Base-by-base conservation (phyloP, 495 filamentous ascomycete species). In the Penicillium malachiteum region DNA sequence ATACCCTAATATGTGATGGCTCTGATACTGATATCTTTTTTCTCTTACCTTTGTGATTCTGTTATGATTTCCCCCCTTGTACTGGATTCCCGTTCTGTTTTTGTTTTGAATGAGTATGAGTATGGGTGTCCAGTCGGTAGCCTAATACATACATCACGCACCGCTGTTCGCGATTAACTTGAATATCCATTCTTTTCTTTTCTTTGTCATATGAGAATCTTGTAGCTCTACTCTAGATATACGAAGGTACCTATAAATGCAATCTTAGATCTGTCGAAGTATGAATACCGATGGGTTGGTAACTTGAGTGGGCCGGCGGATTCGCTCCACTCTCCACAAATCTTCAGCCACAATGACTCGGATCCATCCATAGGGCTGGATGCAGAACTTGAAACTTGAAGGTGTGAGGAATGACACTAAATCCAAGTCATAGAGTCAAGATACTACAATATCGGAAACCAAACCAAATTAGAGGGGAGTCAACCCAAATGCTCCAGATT, bases 21-120 rank as follows among this genome's bases (percentile, higher is more conserved):
- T 47, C 59, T 33, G 47, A 48, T 50, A 10, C 53, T 52, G 21
- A 50, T 26, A 32, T 48, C 42, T 46, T 45, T 32, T 37, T 31
- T 56, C 50, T 55, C 41, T 44, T 30, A 60, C 42, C 49, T 48
- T 57, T 42, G 52, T 47, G 42, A 50, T 57, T 37, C 13, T 48
- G 49, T 50, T 51, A 66, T 67, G 64, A 64, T 69, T 67, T 69
- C 66, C 66, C 65, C 63, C 59, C 56, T 47, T 50, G 62, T 50
- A 62, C 34, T 34, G 44, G 43, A 49, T 41, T 59, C 18, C 14
- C 17, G 30, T 50, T 54, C 18, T 45, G 48, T 41, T 50, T 40
- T 2, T 3, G 1, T 43, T 43, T 35, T 66, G 65, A 66, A 66
- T 51, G 50, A 64, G 55, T 66, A 68, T 56, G 51, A 31, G 44